Conservation (phyloP, 345 rosid genomes). For the Heritiera littoralis region DNA sequence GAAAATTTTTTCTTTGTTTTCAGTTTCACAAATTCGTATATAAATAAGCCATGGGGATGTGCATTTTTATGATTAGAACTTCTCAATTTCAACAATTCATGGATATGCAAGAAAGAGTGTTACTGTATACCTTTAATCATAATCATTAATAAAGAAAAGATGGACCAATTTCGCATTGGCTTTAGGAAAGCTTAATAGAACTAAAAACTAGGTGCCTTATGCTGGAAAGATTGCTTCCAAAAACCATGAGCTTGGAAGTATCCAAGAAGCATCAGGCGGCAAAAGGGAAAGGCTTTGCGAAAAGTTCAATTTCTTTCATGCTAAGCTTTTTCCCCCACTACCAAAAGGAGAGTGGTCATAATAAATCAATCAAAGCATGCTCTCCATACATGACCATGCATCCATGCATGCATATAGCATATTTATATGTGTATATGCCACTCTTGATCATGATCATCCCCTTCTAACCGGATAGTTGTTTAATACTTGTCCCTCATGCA, state of each 20-base stretch:
- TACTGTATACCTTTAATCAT: not conserved
- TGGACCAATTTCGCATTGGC: conserved; percentile 5
- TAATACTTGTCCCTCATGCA: not conserved
- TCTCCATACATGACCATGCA: not conserved
- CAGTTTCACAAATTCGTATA: not conserved
- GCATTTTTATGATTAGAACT: not conserved
- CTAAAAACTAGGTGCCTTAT: conserved; percentile 13
- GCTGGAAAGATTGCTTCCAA: not conserved
- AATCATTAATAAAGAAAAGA: not conserved
- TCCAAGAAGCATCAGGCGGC: conserved; percentile 11
- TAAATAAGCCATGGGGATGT: not conserved
- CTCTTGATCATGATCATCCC: not conserved
- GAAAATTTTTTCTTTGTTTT: not conserved
- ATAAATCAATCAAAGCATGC: not conserved
- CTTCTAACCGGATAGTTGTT: not conserved
- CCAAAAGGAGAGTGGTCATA: not conserved
- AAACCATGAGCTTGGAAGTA: conserved; percentile 33
- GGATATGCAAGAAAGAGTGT: not conserved
- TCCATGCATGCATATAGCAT: not conserved
- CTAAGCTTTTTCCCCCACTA: conserved; percentile 33
- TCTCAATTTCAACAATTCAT: not conserved
- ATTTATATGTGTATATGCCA: not conserved
- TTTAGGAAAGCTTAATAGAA: not conserved
- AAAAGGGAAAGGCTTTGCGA: conserved; percentile 17
- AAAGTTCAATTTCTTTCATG: conserved; percentile 46